phyloP scores from a whole-genome alignment of 1,139 yeast genomes.

The Scheffersomyces quercinus region DNA sequence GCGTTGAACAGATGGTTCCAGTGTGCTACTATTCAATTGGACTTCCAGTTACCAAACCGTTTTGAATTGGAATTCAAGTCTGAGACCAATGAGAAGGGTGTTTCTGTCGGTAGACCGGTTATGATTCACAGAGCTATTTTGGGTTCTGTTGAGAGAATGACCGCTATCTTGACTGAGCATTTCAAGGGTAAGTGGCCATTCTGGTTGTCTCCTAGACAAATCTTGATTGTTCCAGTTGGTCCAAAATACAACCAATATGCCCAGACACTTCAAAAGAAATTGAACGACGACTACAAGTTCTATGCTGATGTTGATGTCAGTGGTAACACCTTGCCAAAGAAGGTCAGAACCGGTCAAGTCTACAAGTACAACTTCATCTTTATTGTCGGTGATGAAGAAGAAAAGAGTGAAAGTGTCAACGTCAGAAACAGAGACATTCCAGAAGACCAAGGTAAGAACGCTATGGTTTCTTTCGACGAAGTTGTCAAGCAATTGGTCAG shows the following conservation, averaged over 20 bases:
- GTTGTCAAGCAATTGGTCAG: constrained; percentile 67
- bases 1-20: constrained; percentile 94
- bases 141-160: constrained; percentile 98
- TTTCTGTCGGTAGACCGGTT: constrained; percentile 66
- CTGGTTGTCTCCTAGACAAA: constrained; percentile 98
- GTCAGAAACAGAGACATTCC: constrained; percentile 90
- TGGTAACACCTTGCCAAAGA: constrained; percentile 94
- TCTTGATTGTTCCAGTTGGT: constrained; percentile 93
- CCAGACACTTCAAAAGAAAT: constrained; percentile 65
- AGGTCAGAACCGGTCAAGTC: constrained; percentile 93
- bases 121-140: constrained; percentile 98
- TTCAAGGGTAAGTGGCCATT: constrained; percentile 99
- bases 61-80: constrained; percentile 86
- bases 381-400: constrained; percentile 95
- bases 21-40: constrained; percentile 97
- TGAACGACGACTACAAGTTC: constrained; percentile 67
- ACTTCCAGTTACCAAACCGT: constrained; percentile 93
- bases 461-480: constrained; percentile 66
- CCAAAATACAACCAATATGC: constrained; percentile 91
- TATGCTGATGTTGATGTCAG: constrained; percentile 89
- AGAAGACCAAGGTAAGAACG: constrained; percentile 86
- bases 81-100: constrained; percentile 56
- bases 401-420: constrained; percentile 73
- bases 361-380: constrained; percentile 91
- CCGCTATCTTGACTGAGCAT: constrained; percentile 95